Percentiles rank a stretch among this genome's conserved stretches.
Evolutionary conservation across 2,329 filamentous ascomycete species (phyloP).

Genomic region (Sclerotinia glacialis): DNA sequence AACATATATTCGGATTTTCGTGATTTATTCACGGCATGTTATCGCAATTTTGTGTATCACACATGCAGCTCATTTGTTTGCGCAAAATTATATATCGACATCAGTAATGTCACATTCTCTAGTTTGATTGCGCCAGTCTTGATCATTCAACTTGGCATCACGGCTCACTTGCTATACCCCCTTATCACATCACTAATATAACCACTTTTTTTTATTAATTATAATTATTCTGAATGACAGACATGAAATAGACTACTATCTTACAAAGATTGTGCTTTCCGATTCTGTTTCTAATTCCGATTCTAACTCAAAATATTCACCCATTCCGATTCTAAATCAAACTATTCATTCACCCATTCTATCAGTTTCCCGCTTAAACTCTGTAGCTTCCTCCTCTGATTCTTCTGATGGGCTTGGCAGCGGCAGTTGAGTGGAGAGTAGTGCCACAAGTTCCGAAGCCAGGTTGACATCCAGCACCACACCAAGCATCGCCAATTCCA

Average conservation of each 20-base stretch:
- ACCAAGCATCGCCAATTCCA: conserved; percentile 24
- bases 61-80: too few relatives aligned
- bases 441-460: conserved; percentile 25
- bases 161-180: background rate
- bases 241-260: background rate
- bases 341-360: background rate
- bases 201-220: background rate
- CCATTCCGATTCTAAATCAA: too few relatives aligned
- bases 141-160: background rate
- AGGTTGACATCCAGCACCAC: conserved; percentile 27
- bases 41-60: background rate
- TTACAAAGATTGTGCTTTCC: background rate
- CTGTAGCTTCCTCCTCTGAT: conserved; percentile 13
- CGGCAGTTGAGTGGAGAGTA: conserved; percentile 20
- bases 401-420: background rate
- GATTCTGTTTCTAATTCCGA: too few relatives aligned
- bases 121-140: background rate
- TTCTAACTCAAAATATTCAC: too few relatives aligned
- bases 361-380: background rate
- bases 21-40: background rate
- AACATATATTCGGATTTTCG: background rate
- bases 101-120: background rate
- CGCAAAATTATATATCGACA: background rate
- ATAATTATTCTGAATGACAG: background rate
- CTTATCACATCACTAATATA: background rate